Base-by-base conservation (phyloP, 148 eudicot genomes). In the Vaccinium vitisidaea region DNA sequence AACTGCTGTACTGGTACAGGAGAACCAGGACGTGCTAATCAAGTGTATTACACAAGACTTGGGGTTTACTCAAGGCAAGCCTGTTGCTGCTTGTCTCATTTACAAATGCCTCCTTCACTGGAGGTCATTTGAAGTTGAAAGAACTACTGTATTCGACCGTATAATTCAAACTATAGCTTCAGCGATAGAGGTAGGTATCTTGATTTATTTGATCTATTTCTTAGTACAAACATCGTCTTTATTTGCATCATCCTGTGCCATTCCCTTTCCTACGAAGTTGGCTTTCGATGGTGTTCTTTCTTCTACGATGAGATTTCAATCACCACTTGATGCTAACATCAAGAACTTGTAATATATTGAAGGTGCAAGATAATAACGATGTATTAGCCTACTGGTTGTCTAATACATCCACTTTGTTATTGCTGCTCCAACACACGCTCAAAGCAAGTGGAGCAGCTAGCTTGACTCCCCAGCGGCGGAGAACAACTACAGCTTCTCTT, bases 51-150 rank as follows among this genome's bases (percentile, higher is more conserved):
- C 98, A 25, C 94, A 95, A 88, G 94, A 97, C 88, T 89, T 97
- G 89, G 98, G 98, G 79, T 97, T 90, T 89, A 91, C 98, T 71
- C 89, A 92, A 81, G 99, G 98, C 82, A 97, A 94, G 86, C 98
- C 99, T 56, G 84, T 94, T 81, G 96, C 99, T 83, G 99, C 99
- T 80, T 91, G 93, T 85, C 85, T 97, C 63, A 97, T 97, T 55
- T 97, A 97, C 88, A 97, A 93, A 88, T 93, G 95, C 88, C 99
- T 97, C 88, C 96, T 94, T 82, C 99, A 97, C 84, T 97, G 99
- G 99, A 94, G 93, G 88, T 97, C 99, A 81, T 95, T 97, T 88
- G 99, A 97, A 88, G 99, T 95, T 79, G 99, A 97, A 84, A 92
- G 94, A 83, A 97, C 99, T 53, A 91, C 85, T 83, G 93, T 97